Conservation (phyloP, 2,329 filamentous ascomycete genomes). For the Stagonosporopsis cucurbitacearum region DNA sequence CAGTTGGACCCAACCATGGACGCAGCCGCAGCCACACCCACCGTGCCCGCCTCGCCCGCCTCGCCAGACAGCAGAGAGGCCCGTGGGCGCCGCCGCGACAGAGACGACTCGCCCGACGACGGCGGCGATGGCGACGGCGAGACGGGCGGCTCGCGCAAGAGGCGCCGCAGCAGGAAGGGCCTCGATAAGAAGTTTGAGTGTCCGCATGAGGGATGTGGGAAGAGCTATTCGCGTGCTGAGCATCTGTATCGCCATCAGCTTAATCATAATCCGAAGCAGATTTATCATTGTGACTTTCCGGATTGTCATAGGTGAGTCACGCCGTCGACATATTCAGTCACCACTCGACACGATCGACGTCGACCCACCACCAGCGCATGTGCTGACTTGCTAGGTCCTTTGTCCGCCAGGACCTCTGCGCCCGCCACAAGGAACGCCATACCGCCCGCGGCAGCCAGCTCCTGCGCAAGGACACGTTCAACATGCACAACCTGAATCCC, state of each 20-base stretch:
- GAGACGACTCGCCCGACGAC: conserved; percentile 41
- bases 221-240: conserved; percentile 95
- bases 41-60: conserved; percentile 38
- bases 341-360: too few relatives aligned
- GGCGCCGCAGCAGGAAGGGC: conserved; percentile 76
- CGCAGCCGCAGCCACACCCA: conserved; percentile 31
- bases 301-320: conserved; percentile 76
- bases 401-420: conserved; percentile 90
- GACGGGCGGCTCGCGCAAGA: conserved; percentile 56
- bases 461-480: conserved; percentile 73
- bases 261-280: conserved; percentile 95
- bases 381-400: conserved; percentile 65
- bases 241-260: conserved; percentile 96
- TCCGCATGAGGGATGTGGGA: conserved; percentile 84
- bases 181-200: conserved; percentile 77
- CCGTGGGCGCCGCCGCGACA: conserved; percentile 48
- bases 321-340: too few relatives aligned
- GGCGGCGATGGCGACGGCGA: conserved; percentile 33
- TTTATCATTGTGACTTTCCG: conserved; percentile 90
- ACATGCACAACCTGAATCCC: conserved; percentile 57
- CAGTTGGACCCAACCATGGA: conserved; percentile 47
- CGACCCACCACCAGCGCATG: too few relatives aligned
- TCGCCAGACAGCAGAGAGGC: conserved; percentile 45
- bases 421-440: conserved; percentile 63
- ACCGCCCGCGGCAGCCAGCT: conserved; percentile 73